phyloP scores from a whole-genome alignment of 257 asterid species.

The Verbena officinalis region DNA sequence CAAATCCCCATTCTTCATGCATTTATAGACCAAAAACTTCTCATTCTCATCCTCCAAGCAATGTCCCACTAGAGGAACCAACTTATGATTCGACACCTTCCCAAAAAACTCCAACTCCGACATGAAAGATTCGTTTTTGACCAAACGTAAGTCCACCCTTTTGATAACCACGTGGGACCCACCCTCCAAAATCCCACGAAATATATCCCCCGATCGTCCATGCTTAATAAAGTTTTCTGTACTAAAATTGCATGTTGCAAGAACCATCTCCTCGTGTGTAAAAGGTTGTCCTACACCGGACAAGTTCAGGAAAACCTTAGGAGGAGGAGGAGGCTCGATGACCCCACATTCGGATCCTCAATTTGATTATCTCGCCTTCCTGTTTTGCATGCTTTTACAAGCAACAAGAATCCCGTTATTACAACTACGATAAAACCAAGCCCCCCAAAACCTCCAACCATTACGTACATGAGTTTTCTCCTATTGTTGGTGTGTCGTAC shows the following conservation, averaged over 20 bases:
- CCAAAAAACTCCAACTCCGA: constrained; percentile 55
- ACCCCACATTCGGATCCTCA: constrained; percentile 21
- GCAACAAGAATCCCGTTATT: constrained; percentile 30
- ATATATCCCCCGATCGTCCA: constrained; percentile 76
- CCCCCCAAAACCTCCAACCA: constrained; percentile 69
- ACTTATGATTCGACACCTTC: constrained; percentile 48
- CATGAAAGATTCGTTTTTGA: constrained; percentile 40
- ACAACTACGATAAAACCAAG: constrained; percentile 49
- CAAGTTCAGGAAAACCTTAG: constrained; percentile 23
- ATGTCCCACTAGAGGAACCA: constrained; percentile 69
- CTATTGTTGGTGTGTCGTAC: neutral
- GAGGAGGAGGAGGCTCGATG: constrained; percentile 23
- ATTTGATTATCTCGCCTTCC: constrained; percentile 19
- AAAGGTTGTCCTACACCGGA: constrained; percentile 53
- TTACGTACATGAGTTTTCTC: constrained; percentile 32
- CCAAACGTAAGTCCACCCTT: constrained; percentile 45
- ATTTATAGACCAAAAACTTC: constrained; percentile 61
- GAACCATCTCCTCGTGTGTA: constrained; percentile 52
- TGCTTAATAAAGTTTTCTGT: constrained; percentile 51
- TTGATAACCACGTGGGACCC: constrained; percentile 55
- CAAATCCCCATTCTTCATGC: constrained; percentile 67
- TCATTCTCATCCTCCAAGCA: constrained; percentile 62
- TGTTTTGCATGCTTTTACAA: constrained; percentile 29
- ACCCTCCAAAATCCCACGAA: constrained; percentile 52
- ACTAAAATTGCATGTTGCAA: constrained; percentile 57